phyloP scores from a whole-genome alignment of 805 yeast species.

The Schwanniomyces sp. region DNA sequence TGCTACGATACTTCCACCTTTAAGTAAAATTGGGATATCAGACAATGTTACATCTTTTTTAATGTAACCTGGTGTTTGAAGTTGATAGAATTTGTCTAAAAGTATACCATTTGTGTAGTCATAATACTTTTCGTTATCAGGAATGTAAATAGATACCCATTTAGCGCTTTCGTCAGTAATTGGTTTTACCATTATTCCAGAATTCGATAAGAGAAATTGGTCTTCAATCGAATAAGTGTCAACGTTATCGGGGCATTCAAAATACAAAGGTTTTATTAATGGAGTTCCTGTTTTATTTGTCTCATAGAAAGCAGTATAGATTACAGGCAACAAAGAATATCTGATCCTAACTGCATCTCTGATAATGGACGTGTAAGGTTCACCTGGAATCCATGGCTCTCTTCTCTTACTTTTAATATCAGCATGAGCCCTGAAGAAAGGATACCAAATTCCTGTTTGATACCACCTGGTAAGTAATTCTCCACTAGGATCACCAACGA shows the following conservation, averaged over 20 bases:
- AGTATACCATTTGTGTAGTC: constrained; percentile 45
- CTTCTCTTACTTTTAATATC: constrained; percentile 91
- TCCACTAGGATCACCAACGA: constrained; percentile 82
- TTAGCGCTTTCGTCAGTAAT: constrained; percentile 56
- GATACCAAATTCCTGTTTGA: constrained; percentile 94
- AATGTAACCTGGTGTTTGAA: constrained; percentile 27
- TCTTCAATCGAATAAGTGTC: constrained; percentile 67
- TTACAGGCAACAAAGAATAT: constrained; percentile 71
- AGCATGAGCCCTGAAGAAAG: constrained; percentile 95
- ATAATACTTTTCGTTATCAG: constrained; percentile 57
- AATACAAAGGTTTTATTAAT: constrained; percentile 67
- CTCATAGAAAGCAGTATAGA: constrained; percentile 77
- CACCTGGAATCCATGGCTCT: constrained; percentile 88
- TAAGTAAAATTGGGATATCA: constrained; percentile 67
- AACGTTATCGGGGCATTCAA: constrained; percentile 48
- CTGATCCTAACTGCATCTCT: constrained; percentile 72
- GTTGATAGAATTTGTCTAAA: constrained; percentile 2
- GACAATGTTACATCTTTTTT: constrained; percentile 48
- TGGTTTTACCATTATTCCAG: constrained; percentile 81
- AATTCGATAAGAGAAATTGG: constrained; percentile 73
- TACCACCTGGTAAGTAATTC: constrained; percentile 92
- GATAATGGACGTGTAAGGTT: constrained; percentile 64
- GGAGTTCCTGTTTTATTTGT: constrained; percentile 65
- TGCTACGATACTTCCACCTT: constrained; percentile 77
- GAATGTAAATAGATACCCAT: constrained; percentile 47